Conservation (phyloP, 768 basidiomycete species). For the Gloeopeniophorella convolvens region DNA sequence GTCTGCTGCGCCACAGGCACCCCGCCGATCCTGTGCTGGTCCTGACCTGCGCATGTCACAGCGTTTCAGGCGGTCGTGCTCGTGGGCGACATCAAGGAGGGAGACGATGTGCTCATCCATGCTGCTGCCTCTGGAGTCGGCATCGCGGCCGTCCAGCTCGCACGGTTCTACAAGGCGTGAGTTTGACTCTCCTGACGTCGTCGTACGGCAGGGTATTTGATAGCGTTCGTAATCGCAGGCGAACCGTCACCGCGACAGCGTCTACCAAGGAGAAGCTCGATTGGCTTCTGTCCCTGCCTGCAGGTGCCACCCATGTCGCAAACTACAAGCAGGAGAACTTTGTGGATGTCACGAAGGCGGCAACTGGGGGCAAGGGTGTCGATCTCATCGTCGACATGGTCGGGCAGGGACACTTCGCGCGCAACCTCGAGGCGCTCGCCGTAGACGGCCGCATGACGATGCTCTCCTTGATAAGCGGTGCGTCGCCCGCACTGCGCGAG, state of each 20-base stretch:
- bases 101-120: slow-evolving; percentile 79
- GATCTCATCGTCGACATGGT: slow-evolving; percentile 85
- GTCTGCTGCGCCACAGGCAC: not conserved
- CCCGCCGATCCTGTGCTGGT: not conserved
- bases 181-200: slow-evolving; percentile 27
- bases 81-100: slow-evolving; percentile 59
- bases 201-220: not conserved
- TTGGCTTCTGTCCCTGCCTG: slow-evolving; percentile 60
- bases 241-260: slow-evolving; percentile 76
- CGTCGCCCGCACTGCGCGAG: slow-evolving; percentile 14
- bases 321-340: slow-evolving; percentile 88
- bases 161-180: slow-evolving; percentile 67
- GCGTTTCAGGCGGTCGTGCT: slow-evolving; percentile 61
- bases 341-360: slow-evolving; percentile 59
- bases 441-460: slow-evolving; percentile 71
- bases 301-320: slow-evolving; percentile 65
- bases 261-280: slow-evolving; percentile 79
- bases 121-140: slow-evolving; percentile 91
- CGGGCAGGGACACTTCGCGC: slow-evolving; percentile 64
- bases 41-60: slow-evolving; percentile 18
- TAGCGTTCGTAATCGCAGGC: slow-evolving; percentile 31
- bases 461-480: slow-evolving; percentile 62
- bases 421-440: slow-evolving; percentile 65
- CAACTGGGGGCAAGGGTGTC: slow-evolving; percentile 64
- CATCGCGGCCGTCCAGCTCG: slow-evolving; percentile 81